Conservation (phyloP, 2,329 filamentous ascomycete genomes). For the Macrophomina tecta region DNA sequence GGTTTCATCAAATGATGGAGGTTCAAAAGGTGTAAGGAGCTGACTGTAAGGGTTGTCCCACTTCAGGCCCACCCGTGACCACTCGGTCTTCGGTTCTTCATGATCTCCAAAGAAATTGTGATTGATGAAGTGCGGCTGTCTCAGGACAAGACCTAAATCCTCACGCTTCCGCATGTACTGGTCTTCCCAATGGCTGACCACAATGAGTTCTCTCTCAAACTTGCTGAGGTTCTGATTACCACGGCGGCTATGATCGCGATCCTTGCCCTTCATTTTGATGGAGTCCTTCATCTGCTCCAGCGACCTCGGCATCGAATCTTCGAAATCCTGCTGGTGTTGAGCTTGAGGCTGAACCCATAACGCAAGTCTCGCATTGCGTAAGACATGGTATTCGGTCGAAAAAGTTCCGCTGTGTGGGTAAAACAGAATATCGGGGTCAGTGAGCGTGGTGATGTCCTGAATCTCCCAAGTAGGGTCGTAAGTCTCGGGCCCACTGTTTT, state of each 20-base stretch:
- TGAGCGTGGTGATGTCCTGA: slow-evolving; percentile 30
- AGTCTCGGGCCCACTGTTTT: slow-evolving; percentile 2
- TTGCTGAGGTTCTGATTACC: slow-evolving; percentile 19
- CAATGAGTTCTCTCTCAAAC: slow-evolving; percentile 25
- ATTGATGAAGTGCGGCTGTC: slow-evolving; percentile 28
- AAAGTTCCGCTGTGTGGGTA: slow-evolving; percentile 52
- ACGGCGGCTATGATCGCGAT: slow-evolving; percentile 21
- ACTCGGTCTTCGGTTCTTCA: background rate
- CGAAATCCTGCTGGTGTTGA: slow-evolving; percentile 23
- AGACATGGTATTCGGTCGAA: slow-evolving; percentile 46
- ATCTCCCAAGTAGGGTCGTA: slow-evolving; percentile 28
- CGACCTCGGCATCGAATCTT: slow-evolving; percentile 22
- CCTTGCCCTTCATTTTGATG: slow-evolving; percentile 25
- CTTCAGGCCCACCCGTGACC: background rate
- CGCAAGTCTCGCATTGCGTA: slow-evolving; percentile 18
- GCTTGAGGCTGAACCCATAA: slow-evolving; percentile 16
- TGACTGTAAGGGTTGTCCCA: slow-evolving; percentile 16
- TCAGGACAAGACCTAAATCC: slow-evolving; percentile 7
- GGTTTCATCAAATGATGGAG: slow-evolving; percentile 16
- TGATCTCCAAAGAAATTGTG: slow-evolving; percentile 24
- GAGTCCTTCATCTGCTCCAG: slow-evolving; percentile 24
- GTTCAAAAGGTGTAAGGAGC: slow-evolving; percentile 1
- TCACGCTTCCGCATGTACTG: slow-evolving; percentile 18
- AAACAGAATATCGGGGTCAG: slow-evolving; percentile 40
- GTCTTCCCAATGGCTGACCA: slow-evolving; percentile 22